Percentiles rank a stretch among this genome's conserved stretches.
These are phyloP conservation scores for Perkinsus olseni DNA, from an alignment of 169 alveolate species.

Conservation along the genomic window DNA sequence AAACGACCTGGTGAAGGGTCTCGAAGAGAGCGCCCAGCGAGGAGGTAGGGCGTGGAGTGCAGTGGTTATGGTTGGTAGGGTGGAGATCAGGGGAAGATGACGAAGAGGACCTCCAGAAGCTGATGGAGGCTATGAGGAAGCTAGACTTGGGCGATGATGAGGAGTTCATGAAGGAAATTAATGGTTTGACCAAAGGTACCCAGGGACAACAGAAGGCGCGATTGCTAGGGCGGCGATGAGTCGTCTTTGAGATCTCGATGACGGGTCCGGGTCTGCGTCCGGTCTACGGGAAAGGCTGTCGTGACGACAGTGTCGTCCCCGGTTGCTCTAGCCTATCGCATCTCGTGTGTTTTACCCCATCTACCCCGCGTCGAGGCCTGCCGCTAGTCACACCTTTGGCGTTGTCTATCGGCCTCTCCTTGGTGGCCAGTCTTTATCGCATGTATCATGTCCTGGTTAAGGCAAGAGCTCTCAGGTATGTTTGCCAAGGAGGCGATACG, in stretches of 20 bases:
- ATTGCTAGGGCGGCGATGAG: too few relatives aligned
- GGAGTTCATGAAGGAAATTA: neutral
- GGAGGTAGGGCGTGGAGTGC: neutral
- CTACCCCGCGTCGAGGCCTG: too few relatives aligned
- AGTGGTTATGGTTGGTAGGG: neutral
- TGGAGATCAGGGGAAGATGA: neutral
- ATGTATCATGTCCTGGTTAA: too few relatives aligned
- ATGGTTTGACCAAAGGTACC: neutral
- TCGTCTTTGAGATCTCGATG: too few relatives aligned
- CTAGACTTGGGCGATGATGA: neutral
- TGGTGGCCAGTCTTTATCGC: too few relatives aligned
- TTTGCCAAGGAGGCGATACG: neutral
- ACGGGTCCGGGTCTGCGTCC: too few relatives aligned
- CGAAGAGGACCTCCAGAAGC: neutral
- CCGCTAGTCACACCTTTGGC: too few relatives aligned
- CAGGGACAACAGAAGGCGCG: neutral
- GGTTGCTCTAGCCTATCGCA: too few relatives aligned
- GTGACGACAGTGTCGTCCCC: too few relatives aligned
- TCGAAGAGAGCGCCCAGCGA: neutral
- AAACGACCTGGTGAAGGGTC: neutral
- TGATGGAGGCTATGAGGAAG: neutral
- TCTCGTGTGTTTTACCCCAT: too few relatives aligned
- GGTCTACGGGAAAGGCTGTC: too few relatives aligned
- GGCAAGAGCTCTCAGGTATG: too few relatives aligned
- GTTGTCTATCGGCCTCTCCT: neutral